Evolutionary conservation across 177 flowering plant species (phyloP), one percentile per base, ranked within the genome.

Genomic region (Telopea speciosissima): DNA sequence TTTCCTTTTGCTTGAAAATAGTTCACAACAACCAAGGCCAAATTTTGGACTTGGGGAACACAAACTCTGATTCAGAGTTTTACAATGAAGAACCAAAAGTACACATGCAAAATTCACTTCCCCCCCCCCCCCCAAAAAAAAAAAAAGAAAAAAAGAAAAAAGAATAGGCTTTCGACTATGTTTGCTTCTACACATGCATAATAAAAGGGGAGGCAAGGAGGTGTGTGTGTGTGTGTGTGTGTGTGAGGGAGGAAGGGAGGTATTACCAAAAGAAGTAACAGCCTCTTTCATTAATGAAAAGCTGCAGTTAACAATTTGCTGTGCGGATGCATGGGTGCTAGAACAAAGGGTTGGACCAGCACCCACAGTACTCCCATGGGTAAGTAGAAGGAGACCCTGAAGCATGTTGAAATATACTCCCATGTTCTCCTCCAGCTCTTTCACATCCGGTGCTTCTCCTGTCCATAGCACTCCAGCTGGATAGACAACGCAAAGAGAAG

Each of bases 391-490:
- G 66, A 95, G 82, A 24, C 99, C 99, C 73, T 90, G 95, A 40
- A 95, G 84, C 68, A 75, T 62, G 75, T 95, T 92, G 82, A 85
- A 89, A 75, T 90, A 95, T 26, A 83, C 64, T 40, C 68, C 78
- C 93, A 92, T 92, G 79, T 82, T 89, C 70, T 90, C 89, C 77
- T 88, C 93, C 49, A 92, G 67, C 66, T 69, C 85, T 77, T 69
- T 80, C 40, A 75, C 84, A 66, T 80, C 79, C 8, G 93, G 88
- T 45, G 67, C 67, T 64, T 83, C 87, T 77, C 86, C 97, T 62
- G 81, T 83, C 83, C 88, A 92, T 60, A 89, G 87, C 92, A 94
- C 85, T 77, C 99, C 99, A 79, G 81, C 99, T 92, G 83, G 79
- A 78, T n/a, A 71, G 58, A 19, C 54, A 75, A 68, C 21, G 33